Evolutionary conservation across 2,329 filamentous ascomycete genomes (phyloP).

Genomic region (Akanthomyces lecanii): DNA sequence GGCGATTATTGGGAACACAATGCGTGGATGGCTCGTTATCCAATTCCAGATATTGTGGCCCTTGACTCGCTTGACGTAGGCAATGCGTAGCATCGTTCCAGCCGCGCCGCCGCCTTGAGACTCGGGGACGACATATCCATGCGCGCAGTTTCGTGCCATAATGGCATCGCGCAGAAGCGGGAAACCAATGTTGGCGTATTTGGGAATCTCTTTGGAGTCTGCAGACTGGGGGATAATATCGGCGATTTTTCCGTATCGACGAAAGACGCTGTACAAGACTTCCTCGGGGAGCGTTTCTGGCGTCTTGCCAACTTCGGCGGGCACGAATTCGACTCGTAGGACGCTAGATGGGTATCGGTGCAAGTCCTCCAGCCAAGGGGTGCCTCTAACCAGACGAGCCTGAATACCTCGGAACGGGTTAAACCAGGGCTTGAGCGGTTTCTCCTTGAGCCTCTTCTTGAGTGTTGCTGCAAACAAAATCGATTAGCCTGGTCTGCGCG

Average conservation of each 20-base stretch:
- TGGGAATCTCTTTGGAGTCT: slow-evolving; percentile 80
- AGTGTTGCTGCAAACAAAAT: slow-evolving; percentile 43
- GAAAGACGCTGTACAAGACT: slow-evolving; percentile 78
- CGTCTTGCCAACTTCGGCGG: slow-evolving; percentile 64
- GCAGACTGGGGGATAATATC: slow-evolving; percentile 79
- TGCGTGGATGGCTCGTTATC: slow-evolving; percentile 78
- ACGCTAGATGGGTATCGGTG: slow-evolving; percentile 73
- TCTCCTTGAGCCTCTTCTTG: slow-evolving; percentile 58
- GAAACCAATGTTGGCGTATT: slow-evolving; percentile 78
- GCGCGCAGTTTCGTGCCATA: slow-evolving; percentile 88
- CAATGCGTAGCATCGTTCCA: slow-evolving; percentile 74
- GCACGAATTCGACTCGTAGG: slow-evolving; percentile 79
- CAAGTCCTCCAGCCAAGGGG: slow-evolving; percentile 92
- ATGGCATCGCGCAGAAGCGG: slow-evolving; percentile 68
- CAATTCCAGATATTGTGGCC: slow-evolving; percentile 80
- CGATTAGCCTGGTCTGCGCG: background rate
- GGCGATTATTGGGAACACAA: slow-evolving; percentile 78
- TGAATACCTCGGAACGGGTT: slow-evolving; percentile 72
- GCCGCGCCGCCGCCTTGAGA: slow-evolving; percentile 67
- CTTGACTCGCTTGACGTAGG: slow-evolving; percentile 77
- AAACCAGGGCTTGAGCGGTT: slow-evolving; percentile 83
- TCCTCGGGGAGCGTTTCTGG: slow-evolving; percentile 82
- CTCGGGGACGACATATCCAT: slow-evolving; percentile 71
- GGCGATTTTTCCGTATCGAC: slow-evolving; percentile 82
- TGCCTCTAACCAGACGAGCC: slow-evolving; percentile 70